Percentiles rank a stretch among this genome's conserved stretches.
phyloP scores from a whole-genome alignment of 2,329 filamentous ascomycete genomes.

The Orbilia blumenaviensis region DNA sequence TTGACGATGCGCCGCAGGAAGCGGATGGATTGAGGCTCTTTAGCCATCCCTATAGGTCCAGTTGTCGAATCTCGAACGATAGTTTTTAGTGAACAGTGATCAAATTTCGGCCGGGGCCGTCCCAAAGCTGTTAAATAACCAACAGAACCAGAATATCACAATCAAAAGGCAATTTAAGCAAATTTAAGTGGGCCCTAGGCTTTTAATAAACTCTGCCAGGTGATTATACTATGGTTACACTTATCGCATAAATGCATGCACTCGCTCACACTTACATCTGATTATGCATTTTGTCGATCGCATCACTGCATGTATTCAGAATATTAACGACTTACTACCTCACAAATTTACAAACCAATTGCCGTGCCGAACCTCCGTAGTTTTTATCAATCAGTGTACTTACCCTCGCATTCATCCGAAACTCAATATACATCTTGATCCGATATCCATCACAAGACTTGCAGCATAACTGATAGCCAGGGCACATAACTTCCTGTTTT shows the following conservation, averaged over 20 bases:
- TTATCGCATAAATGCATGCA: too few species aligned
- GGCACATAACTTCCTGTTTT: background rate
- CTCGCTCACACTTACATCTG: too few species aligned
- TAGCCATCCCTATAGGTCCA: slow-evolving; percentile 11
- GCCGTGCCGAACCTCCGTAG: background rate
- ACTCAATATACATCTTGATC: background rate
- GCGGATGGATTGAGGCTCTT: slow-evolving; percentile 38
- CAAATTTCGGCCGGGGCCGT: too few species aligned
- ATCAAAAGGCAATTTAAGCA: too few species aligned
- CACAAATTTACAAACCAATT: background rate
- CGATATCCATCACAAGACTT: background rate
- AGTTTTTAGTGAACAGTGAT: too few species aligned
- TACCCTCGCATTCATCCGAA: background rate
- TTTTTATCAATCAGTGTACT: background rate
- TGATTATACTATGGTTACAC: background rate
- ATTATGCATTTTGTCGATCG: too few species aligned
- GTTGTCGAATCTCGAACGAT: too few species aligned
- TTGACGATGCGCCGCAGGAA: slow-evolving; percentile 64
- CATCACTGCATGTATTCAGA: too few species aligned
- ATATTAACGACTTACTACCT: background rate
- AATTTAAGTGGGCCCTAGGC: background rate
- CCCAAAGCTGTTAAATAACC: too few species aligned
- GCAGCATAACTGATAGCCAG: background rate
- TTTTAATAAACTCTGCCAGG: background rate
- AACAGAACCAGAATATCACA: too few species aligned